A percentile compares a stretch with the other conserved stretches of the same genome.
phyloP scores from a whole-genome alignment of 2,329 filamentous ascomycete species.

The Aureobasidium leucospermi region DNA sequence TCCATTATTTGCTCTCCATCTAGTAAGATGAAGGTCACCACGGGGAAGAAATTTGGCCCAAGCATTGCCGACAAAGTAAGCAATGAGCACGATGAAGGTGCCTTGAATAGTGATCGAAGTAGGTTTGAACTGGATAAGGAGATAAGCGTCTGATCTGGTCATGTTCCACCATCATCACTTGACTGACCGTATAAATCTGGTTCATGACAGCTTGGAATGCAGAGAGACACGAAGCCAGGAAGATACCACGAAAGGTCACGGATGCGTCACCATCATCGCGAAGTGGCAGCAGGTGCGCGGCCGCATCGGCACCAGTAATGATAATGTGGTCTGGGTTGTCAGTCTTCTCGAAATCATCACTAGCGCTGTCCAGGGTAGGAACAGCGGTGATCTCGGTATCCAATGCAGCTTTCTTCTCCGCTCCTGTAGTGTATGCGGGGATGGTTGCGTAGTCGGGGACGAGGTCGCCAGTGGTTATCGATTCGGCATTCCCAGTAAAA shows the following conservation, averaged over 20 bases:
- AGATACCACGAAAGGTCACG: slow-evolving; percentile 47
- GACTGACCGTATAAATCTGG: slow-evolving; percentile 46
- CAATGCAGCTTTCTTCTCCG: not conserved
- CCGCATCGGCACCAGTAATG: slow-evolving; percentile 45
- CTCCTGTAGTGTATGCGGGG: not conserved
- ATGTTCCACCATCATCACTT: too few species aligned
- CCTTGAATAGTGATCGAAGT: slow-evolving; percentile 9
- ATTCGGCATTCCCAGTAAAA: not conserved
- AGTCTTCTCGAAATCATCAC: not conserved
- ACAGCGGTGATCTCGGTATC: not conserved
- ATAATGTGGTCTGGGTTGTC: slow-evolving; percentile 33
- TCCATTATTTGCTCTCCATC: slow-evolving; percentile 39
- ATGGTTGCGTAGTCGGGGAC: not conserved
- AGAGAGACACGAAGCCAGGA: slow-evolving; percentile 44
- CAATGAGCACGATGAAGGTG: slow-evolving; percentile 25
- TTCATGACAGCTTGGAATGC: slow-evolving; percentile 50
- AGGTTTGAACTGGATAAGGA: slow-evolving; percentile 13
- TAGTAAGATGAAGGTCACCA: slow-evolving; percentile 42
- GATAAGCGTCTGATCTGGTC: not conserved
- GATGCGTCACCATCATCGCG: slow-evolving; percentile 47
- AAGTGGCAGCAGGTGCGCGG: slow-evolving; percentile 42
- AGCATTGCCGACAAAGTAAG: slow-evolving; percentile 47
- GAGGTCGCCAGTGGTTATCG: not conserved
- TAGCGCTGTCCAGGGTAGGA: not conserved
- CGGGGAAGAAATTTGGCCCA: slow-evolving; percentile 45